These are phyloP conservation scores for Argentina anserina DNA, from an alignment of 306 rosid species.

Conservation along the genomic window DNA sequence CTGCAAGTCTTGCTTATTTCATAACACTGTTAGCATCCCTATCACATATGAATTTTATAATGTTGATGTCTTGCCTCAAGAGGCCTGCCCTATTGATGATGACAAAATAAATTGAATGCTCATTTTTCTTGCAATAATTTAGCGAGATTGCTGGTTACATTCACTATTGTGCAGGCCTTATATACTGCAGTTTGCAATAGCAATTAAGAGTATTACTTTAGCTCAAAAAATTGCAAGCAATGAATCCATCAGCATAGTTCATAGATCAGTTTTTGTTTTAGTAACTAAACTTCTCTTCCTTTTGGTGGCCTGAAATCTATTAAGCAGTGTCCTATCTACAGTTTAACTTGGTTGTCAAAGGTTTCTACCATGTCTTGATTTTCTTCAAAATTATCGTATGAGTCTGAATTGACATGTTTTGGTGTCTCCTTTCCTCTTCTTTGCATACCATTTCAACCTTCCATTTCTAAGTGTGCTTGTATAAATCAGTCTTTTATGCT, in stretches of 20 bases:
- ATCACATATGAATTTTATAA: neutral
- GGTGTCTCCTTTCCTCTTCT: neutral
- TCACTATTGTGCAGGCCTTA: neutral
- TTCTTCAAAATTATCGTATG: neutral
- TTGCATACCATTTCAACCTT: neutral
- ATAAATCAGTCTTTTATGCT: neutral
- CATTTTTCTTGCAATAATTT: neutral
- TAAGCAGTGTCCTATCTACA: neutral
- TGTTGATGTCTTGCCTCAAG: neutral
- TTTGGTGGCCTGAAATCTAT: neutral
- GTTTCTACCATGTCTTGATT: neutral
- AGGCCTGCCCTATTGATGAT: neutral
- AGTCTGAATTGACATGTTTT: neutral
- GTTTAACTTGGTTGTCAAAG: neutral
- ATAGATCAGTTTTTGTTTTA: neutral
- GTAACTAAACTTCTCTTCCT: neutral
- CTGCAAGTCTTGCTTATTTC: neutral
- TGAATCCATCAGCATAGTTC: neutral
- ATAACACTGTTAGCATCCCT: neutral
- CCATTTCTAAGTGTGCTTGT: neutral
- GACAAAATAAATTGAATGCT: neutral
- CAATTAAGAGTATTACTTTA: neutral
- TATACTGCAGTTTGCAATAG: neutral
- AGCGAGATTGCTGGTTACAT: neutral
- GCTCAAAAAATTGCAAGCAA: neutral